Base-by-base conservation (phyloP, 768 basidiomycete genomes). In the Epithele typhae region DNA sequence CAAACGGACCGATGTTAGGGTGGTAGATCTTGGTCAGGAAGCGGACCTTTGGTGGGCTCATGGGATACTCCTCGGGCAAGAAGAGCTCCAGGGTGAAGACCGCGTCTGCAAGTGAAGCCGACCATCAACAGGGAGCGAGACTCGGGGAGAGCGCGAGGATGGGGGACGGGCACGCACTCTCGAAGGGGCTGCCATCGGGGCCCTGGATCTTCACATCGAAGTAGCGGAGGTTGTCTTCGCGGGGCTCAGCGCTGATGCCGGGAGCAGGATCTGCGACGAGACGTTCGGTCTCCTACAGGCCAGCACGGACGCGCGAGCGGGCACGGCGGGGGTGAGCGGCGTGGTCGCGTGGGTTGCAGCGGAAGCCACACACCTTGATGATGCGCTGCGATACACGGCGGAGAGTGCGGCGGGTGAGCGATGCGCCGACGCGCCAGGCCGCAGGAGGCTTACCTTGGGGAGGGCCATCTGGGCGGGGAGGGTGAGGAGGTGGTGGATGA, bases 1-100 rank as follows among this genome's bases (percentile, higher is more conserved):
- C 40, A 25, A 30, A 25, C 38, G 68, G 62, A 96, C 95, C 95
- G 70, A 99, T 99, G 67, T 99, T 99, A 39, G 96, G 94, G 68
- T 97, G 93, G 73, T 95, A 94, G 74, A 97, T 95, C 84, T 93
- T 94, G 46, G 94, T 96, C 58, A 96, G 72, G 72, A 95, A 97
- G 56, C 95, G 78, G 48, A 99, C 96, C 70, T 99, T 99, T 19
- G 96, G 96, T 0, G 96, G 95, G 40, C 87, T 89, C 96, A 99
- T 99, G 1, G 96, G 96, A 69, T 99, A 99, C 67, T 98, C 96
- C 68, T 98, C 96, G 4, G 96, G 96, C 22, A 99, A 74, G 72
- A 98, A 99, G 36, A 99, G 75, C 68, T 99, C 96, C n/a, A 98
- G 77, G 59, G 84, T 87, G 73, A 98, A 98, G 17, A 88, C 74